Conservation (phyloP, 768 basidiomycete genomes). For the Neoboletus magnificus region DNA sequence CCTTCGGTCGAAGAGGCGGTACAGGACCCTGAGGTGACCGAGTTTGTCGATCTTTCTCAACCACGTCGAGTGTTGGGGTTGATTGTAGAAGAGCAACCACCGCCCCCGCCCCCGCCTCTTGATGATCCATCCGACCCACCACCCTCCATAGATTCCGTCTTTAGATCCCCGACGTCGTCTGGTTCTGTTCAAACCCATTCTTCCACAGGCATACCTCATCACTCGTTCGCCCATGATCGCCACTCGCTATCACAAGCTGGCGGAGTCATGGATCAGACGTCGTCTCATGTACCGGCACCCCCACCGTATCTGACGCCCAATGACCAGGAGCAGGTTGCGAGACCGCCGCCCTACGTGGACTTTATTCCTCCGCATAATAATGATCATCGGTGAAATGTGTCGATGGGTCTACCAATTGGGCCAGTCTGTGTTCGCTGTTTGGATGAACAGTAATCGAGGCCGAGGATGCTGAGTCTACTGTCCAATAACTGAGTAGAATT, state of each 20-base stretch:
- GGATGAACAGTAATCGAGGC: not conserved
- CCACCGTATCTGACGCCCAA: constrained; percentile 66
- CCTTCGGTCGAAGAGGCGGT: constrained; percentile 73
- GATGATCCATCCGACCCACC: constrained; percentile 89
- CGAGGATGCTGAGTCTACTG: constrained; percentile 2
- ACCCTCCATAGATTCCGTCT: constrained; percentile 83
- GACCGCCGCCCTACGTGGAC: constrained; percentile 65
- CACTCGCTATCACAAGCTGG: constrained; percentile 33
- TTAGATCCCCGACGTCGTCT: constrained; percentile 38
- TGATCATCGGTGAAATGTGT: constrained; percentile 10
- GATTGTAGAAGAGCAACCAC: constrained; percentile 53
- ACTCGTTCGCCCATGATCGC: constrained; percentile 31
- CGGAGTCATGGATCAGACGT: constrained; percentile 33
- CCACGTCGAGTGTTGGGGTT: constrained; percentile 59
- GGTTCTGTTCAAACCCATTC: constrained; percentile 16
- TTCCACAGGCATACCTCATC: constrained; percentile 29
- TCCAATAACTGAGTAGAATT: constrained; percentile 20
- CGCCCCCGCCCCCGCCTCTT: constrained; percentile 77
- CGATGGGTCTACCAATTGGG: not conserved
- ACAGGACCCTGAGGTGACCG: constrained; percentile 67
- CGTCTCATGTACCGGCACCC: constrained; percentile 60
- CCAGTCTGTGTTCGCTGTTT: not conserved
- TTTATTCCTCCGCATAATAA: constrained; percentile 26
- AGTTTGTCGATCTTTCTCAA: constrained; percentile 55
- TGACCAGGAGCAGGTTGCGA: constrained; percentile 51